Conservation (phyloP, 768 basidiomycete genomes). For the Obba rivulosa region DNA sequence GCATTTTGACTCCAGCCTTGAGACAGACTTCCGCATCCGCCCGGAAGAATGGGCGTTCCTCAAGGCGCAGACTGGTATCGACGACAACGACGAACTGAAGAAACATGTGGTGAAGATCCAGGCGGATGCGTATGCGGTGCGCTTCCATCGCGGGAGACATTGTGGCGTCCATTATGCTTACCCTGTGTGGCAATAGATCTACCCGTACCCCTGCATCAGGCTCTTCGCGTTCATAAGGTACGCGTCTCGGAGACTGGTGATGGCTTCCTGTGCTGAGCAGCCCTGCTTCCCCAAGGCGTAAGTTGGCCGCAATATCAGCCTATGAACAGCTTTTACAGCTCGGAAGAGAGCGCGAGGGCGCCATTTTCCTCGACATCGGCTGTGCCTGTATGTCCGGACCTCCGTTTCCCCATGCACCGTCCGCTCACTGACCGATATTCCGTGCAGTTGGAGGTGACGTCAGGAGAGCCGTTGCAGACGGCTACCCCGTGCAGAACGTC, state of each 20-base stretch:
- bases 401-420: not conserved
- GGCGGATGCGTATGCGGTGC: constrained; percentile 25
- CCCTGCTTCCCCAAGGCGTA: not conserved
- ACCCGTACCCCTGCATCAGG: constrained; percentile 28
- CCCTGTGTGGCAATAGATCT: constrained; percentile 12
- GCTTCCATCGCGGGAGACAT: not conserved
- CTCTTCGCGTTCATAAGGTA: constrained; percentile 20
- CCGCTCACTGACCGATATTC: not conserved
- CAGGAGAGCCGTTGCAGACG: constrained; percentile 36
- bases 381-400: constrained; percentile 35
- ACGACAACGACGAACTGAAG: constrained; percentile 24
- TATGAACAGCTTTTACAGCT: constrained; percentile 29
- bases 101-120: constrained; percentile 24
- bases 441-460: constrained; percentile 37
- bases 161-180: not conserved
- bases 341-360: constrained; percentile 29
- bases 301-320: constrained; percentile 3
- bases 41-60: constrained; percentile 5
- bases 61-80: constrained; percentile 22
- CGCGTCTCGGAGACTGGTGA: not conserved
- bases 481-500: constrained; percentile 35
- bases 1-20: too few relatives aligned
- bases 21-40: too few relatives aligned
- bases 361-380: constrained; percentile 40
- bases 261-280: not conserved